A percentile compares a stretch with the other conserved stretches of the same genome.
Conservation (phyloP, 129 eudicot genomes). For the Dittrichia graveolens region DNA sequence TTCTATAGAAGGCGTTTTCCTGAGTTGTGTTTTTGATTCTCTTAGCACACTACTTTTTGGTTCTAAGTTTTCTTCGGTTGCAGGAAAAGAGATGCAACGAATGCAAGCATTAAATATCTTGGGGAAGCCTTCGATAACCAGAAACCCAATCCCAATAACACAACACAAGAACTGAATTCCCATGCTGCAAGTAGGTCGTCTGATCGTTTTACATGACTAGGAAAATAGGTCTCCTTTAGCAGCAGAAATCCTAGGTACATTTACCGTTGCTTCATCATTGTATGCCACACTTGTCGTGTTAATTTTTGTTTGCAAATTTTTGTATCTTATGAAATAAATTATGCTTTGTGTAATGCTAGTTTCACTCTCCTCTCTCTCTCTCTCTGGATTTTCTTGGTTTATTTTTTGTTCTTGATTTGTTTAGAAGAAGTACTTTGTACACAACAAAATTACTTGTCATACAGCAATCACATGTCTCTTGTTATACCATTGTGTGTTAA, state of each 20-base stretch:
- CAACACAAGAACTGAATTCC: conserved; percentile 50
- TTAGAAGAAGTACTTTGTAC: too few species aligned
- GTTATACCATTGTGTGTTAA: too few species aligned
- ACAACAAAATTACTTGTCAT: too few species aligned
- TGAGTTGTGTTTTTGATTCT: too few species aligned
- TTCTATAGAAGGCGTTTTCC: neutral
- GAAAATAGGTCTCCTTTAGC: conserved; percentile 1
- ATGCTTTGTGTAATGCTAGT: conserved; percentile 19
- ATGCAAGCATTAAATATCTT: conserved; percentile 58
- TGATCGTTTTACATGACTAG: conserved; percentile 1
- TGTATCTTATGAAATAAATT: conserved; percentile 29
- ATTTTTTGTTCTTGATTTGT: too few species aligned
- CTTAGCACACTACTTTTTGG: neutral
- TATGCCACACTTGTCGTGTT: conserved; percentile 22
- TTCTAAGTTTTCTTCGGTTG: conserved; percentile 17
- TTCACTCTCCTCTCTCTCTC: neutral
- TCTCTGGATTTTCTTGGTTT: neutral
- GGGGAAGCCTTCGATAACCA: conserved; percentile 47
- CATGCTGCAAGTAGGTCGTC: conserved; percentile 28
- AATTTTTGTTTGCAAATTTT: neutral
- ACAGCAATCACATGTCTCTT: neutral
- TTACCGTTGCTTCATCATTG: neutral
- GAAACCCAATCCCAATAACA: conserved; percentile 30
- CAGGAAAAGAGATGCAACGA: conserved; percentile 75
- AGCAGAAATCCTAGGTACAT: conserved; percentile 2